phyloP scores from a whole-genome alignment of 257 asterid species.

The Vinca minor region DNA sequence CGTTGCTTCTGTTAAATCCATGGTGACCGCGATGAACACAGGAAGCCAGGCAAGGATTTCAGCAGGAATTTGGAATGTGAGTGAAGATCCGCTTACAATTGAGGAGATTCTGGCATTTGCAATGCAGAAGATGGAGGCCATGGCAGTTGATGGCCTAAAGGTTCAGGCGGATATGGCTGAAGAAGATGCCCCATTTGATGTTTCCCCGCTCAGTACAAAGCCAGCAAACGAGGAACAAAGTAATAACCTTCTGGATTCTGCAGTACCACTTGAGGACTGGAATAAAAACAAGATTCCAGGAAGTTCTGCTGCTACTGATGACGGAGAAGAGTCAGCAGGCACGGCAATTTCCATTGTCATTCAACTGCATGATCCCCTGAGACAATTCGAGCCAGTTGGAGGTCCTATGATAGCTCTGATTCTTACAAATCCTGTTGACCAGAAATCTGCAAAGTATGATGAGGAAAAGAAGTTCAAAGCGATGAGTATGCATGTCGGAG shows the following conservation, averaged over 20 bases:
- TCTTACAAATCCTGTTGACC: constrained; percentile 26
- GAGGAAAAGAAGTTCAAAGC: constrained; percentile 57
- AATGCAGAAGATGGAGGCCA: constrained; percentile 67
- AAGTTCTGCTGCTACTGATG: not conserved
- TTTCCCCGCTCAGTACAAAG: constrained; percentile 45
- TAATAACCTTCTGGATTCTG: constrained; percentile 36
- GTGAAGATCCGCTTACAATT: constrained; percentile 44
- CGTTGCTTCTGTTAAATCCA: constrained; percentile 53
- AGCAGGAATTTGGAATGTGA: constrained; percentile 69
- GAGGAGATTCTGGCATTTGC: constrained; percentile 60
- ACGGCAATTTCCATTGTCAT: constrained; percentile 38
- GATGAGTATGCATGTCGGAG: constrained; percentile 54
- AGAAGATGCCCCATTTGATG: constrained; percentile 75
- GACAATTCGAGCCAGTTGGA: constrained; percentile 88
- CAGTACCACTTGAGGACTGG: constrained; percentile 61
- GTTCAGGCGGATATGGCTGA: constrained; percentile 62
- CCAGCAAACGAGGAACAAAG: constrained; percentile 23
- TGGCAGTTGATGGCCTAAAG: constrained; percentile 64
- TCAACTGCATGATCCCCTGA: constrained; percentile 72
- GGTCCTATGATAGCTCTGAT: constrained; percentile 68
- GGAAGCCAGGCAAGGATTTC: constrained; percentile 60
- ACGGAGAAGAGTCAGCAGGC: constrained; percentile 12
- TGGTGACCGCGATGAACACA: constrained; percentile 51
- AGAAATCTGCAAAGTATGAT: constrained; percentile 12
- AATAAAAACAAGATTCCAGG: constrained; percentile 12